phyloP scores from a whole-genome alignment of 495 filamentous ascomycete species.

The Penicillium angulare region DNA sequence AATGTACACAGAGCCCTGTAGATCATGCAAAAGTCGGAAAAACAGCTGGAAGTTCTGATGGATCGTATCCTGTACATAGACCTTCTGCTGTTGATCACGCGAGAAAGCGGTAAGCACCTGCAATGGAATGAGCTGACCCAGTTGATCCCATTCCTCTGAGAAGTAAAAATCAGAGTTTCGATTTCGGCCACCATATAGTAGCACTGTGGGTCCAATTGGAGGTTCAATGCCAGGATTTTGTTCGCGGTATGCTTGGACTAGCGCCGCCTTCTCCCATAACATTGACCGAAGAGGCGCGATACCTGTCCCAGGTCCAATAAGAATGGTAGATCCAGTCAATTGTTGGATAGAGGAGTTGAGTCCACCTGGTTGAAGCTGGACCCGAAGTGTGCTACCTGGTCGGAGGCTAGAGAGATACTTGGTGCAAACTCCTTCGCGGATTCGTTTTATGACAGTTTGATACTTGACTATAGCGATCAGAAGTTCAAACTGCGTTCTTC shows the following conservation, averaged over 20 bases:
- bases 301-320: constrained; percentile 88
- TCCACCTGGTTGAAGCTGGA: constrained; percentile 59
- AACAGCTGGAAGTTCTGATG: constrained; percentile 57
- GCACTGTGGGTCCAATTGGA: constrained; percentile 34
- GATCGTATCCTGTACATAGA: constrained; percentile 89
- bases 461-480: constrained; percentile 92
- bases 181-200: constrained; percentile 84
- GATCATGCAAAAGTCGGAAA: constrained; percentile 53
- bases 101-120: constrained; percentile 81
- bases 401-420: constrained; percentile 70
- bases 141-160: constrained; percentile 64
- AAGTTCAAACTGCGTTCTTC: constrained; percentile 62
- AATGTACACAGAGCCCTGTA: constrained; percentile 62
- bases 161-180: constrained; percentile 75
- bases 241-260: constrained; percentile 39
- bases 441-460: constrained; percentile 79
- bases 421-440: constrained; percentile 85
- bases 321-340: constrained; percentile 60
- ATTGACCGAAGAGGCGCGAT: constrained; percentile 84
- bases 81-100: constrained; percentile 68
- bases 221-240: constrained; percentile 27
- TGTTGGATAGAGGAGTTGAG: constrained; percentile 49
- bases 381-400: constrained; percentile 52
- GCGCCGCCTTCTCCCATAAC: constrained; percentile 61
- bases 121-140: constrained; percentile 37